Percentiles rank a stretch among this genome's conserved stretches.
phyloP scores from a whole-genome alignment of 192 early-diverging fungal genomes.

The Coemansia sp. region DNA sequence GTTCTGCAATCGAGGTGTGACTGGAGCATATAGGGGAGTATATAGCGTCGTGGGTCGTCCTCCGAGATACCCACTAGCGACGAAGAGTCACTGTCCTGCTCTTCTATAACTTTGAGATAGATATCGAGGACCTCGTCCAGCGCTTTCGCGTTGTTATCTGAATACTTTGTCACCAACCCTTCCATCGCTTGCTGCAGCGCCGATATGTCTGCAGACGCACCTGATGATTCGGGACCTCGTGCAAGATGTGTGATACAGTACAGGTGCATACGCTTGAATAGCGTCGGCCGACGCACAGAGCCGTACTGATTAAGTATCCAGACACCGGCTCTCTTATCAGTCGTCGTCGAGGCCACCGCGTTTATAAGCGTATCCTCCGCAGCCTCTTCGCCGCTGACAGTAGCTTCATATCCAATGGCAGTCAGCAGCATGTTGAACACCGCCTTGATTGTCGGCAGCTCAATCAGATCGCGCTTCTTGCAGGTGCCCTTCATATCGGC shows the following conservation, averaged over 20 bases:
- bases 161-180: slow-evolving; percentile 16
- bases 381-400: slow-evolving; percentile 3
- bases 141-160: slow-evolving; percentile 14
- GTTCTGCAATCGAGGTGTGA: slow-evolving; percentile 7
- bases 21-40: slow-evolving; percentile 39
- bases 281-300: slow-evolving; percentile 12
- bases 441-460: slow-evolving; percentile 23
- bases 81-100: background rate
- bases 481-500: slow-evolving; percentile 46
- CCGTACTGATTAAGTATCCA: slow-evolving; percentile 48
- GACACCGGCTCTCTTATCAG: slow-evolving; percentile 27
- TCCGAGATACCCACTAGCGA: background rate
- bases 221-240: slow-evolving; percentile 1
- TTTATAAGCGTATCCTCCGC: slow-evolving; percentile 27
- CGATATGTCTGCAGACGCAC: slow-evolving; percentile 6
- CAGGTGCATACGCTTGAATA: slow-evolving; percentile 33
- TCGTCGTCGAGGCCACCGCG: slow-evolving; percentile 14
- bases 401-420: slow-evolving; percentile 26
- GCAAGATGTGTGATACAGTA: slow-evolving; percentile 17
- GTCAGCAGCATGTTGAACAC: slow-evolving; percentile 35
- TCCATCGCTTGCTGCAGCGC: slow-evolving; percentile 26
- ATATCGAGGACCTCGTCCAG: slow-evolving; percentile 15
- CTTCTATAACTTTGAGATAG: slow-evolving; percentile 20
- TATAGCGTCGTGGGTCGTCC: slow-evolving; percentile 33
- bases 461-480: slow-evolving; percentile 23